Evolutionary conservation across 768 basidiomycete genomes (phyloP), one percentile per base, ranked within the genome.

Genomic region (Rhodotorula sphaerocarpa): DNA sequence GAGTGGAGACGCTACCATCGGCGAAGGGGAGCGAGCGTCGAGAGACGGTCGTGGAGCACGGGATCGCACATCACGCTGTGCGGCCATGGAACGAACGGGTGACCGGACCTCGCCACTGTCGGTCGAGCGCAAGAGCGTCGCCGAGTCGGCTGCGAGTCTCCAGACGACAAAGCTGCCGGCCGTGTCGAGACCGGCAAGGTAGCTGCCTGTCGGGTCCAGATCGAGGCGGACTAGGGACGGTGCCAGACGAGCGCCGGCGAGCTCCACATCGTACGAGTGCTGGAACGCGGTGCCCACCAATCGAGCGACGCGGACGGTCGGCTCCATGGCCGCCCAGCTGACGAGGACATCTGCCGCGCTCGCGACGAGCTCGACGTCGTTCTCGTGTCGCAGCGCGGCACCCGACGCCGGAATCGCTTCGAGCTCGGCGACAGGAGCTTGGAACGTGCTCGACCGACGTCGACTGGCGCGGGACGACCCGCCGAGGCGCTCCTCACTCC

Each of bases 301-400:
- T 55, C 79, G 79, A 44, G n/a, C n/a, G 41, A 7, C 58, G 51
- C 27, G 39, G 50, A 91, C 77, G 73, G 89, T 86, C 71, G 88
- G 88, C 70, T 86, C 84, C 55, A 89, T 73, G 9, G 87, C 83
- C 6, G 85, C 84, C 21, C 84, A 81, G 46, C 87, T 76, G 4
- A 83, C 75, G 43, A 78, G 76, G n/a, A 86, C 85, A 68, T 86
- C 82, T 52, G 78, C 78, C 72, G 85, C 89, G 1, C 82, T 75
- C 1, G 86, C 84, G 27, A 92, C 77, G 25, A 91, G 78, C 63
- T 91, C 90, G 18, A 93, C 82, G 68, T 95, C 92, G 28, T 84
- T 85, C 3, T 82, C 75, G 70, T 88, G 88, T 7, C 83, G 81
- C 18, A 16, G 36, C 9, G 36, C 10, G 36, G 93, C 78, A 3